A percentile compares a stretch with the other conserved stretches of the same genome.
These are phyloP conservation scores for Naganishia randhawae DNA, from an alignment of 768 basidiomycete genomes.

Conservation along the genomic window DNA sequence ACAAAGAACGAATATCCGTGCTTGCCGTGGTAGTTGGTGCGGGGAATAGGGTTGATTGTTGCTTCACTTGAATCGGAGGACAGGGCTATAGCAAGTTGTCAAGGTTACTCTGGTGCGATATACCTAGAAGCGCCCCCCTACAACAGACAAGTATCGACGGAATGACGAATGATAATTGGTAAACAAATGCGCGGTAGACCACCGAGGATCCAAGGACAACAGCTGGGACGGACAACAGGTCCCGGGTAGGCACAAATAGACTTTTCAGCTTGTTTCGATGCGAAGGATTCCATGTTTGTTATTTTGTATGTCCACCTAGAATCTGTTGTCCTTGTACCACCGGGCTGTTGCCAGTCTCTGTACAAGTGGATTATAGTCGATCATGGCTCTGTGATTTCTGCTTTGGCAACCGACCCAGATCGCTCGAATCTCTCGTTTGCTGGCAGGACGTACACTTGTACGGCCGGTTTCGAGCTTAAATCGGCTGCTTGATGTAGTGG, in stretches of 20 bases:
- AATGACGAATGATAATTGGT: not conserved
- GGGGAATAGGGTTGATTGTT: not conserved
- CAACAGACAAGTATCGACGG: not conserved
- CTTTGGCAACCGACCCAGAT: no score
- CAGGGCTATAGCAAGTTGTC: not conserved
- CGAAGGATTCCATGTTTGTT: no score
- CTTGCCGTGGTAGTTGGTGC: not conserved
- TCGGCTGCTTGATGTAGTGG: not conserved
- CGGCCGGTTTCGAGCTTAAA: not conserved
- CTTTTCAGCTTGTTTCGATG: no score
- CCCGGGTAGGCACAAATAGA: no score
- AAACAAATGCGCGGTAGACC: not conserved
- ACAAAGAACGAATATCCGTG: not conserved
- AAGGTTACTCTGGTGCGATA: not conserved
- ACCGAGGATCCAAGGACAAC: not conserved
- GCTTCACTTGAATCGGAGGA: not conserved
- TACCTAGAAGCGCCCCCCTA: no score
- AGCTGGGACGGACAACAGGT: no score
- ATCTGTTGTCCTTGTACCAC: no score
- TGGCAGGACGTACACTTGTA: not conserved
- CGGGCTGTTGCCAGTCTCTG: no score
- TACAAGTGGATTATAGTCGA: no score
- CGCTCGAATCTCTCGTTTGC: no score
- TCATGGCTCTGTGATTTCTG: no score
- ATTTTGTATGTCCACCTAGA: no score